Conservation (phyloP, 441 rosid genomes). For the Kokia cookei region DNA sequence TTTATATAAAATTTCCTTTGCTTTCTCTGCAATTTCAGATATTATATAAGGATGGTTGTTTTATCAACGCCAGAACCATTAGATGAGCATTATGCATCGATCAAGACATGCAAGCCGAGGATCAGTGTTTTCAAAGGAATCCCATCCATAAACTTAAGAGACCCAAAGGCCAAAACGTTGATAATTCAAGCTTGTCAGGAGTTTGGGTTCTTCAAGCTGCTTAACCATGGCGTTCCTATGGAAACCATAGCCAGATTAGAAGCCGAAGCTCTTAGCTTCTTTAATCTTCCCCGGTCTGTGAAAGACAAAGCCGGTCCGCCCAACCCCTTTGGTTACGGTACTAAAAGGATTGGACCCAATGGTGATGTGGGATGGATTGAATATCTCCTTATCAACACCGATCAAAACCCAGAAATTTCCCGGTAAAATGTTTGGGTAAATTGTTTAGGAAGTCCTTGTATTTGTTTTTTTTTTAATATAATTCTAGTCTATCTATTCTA, state of each 20-base stretch:
- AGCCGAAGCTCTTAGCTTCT: conserved; percentile 48
- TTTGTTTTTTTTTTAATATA: too few species aligned
- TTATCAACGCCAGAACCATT: conserved; percentile 40
- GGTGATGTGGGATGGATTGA: conserved; percentile 88
- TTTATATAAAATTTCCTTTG: too few species aligned
- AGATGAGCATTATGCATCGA: conserved; percentile 32
- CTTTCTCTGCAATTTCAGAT: too few species aligned
- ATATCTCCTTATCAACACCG: conserved; percentile 54
- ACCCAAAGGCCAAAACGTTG: conserved; percentile 47
- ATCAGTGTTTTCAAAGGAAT: conserved; percentile 22
- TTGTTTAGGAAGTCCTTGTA: too few species aligned
- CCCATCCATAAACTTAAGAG: conserved; percentile 48
- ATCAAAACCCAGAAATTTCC: conserved; percentile 31
- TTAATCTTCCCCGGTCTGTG: conserved; percentile 48
- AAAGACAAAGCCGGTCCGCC: conserved; percentile 78
- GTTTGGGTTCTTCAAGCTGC: conserved; percentile 76
- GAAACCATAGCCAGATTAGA: conserved; percentile 50
- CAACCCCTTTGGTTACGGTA: conserved; percentile 77
- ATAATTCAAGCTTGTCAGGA: conserved; percentile 61
- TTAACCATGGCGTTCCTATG: conserved; percentile 62
- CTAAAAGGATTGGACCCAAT: conserved; percentile 58
- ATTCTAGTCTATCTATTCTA: too few species aligned
- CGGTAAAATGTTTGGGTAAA: conserved; percentile 27
- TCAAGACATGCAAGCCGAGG: conserved; percentile 50
- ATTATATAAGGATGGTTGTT: conserved; percentile 42